phyloP scores from a whole-genome alignment of 345 rosid genomes.

The Camelina sativa region DNA sequence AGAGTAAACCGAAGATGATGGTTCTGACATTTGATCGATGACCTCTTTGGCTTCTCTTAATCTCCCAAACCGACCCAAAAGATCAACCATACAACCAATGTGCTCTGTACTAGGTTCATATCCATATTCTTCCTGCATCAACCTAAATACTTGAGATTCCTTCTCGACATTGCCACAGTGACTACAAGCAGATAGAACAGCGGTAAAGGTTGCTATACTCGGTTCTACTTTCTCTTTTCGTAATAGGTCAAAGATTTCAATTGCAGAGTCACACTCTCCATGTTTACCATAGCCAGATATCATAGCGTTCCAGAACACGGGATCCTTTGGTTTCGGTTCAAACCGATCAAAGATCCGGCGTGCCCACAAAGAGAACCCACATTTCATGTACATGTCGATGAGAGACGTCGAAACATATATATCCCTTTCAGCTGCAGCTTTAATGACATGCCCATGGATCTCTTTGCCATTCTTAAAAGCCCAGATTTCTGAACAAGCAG shows the following conservation, averaged over 20 bases:
- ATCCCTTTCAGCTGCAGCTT: slow-evolving; percentile 46
- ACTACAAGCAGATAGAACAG: slow-evolving; percentile 57
- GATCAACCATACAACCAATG: slow-evolving; percentile 64
- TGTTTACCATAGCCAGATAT: slow-evolving; percentile 75
- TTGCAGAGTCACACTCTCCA: slow-evolving; percentile 58
- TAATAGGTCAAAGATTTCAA: slow-evolving; percentile 57
- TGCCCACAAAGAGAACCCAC: slow-evolving; percentile 54
- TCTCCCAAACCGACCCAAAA: slow-evolving; percentile 60
- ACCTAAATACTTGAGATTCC: slow-evolving; percentile 51
- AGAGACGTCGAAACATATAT: slow-evolving; percentile 57
- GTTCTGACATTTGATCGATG: slow-evolving; percentile 50
- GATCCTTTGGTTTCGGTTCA: slow-evolving; percentile 58
- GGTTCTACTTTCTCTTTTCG: slow-evolving; percentile 53
- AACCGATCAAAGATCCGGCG: slow-evolving; percentile 52
- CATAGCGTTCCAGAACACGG: slow-evolving; percentile 77
- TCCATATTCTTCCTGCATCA: slow-evolving; percentile 49
- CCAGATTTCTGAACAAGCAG: slow-evolving; percentile 62
- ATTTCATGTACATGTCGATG: slow-evolving; percentile 68
- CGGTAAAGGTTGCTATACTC: slow-evolving; percentile 57
- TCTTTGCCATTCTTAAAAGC: slow-evolving; percentile 59
- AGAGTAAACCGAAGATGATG: slow-evolving; percentile 55
- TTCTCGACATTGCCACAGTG: slow-evolving; percentile 60
- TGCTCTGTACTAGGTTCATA: slow-evolving; percentile 55
- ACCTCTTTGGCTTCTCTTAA: slow-evolving; percentile 61
- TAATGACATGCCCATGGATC: slow-evolving; percentile 60